Conservation (phyloP, 495 filamentous ascomycete genomes). For the Aspergillus asperescens region DNA sequence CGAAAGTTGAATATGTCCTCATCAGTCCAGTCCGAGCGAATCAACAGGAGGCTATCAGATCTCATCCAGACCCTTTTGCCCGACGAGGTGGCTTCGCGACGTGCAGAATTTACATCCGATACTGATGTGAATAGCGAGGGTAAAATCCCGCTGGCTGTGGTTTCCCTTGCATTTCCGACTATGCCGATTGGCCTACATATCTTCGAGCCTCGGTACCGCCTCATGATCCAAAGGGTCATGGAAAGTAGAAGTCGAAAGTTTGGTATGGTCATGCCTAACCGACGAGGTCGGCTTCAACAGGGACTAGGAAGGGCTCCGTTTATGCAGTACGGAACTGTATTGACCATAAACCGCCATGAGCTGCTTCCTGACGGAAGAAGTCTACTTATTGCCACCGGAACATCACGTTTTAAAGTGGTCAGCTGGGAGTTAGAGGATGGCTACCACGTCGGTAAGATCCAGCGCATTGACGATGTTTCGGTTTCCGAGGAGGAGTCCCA, state of each 20-base stretch:
- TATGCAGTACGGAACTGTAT: constrained; percentile 69
- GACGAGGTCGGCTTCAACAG: constrained; percentile 47
- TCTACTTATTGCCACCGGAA: constrained; percentile 67
- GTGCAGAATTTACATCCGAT: constrained; percentile 49
- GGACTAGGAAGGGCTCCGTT: constrained; percentile 56
- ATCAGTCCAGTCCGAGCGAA: constrained; percentile 46
- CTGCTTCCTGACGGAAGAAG: constrained; percentile 75
- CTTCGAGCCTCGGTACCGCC: constrained; percentile 85
- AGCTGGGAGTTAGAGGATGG: constrained; percentile 63
- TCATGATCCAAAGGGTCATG: constrained; percentile 78
- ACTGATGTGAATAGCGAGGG: constrained; percentile 46
- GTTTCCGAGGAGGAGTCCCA: constrained; percentile 71
- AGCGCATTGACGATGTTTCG: constrained; percentile 74
- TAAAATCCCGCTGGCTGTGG: constrained; percentile 72
- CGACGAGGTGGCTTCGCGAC: constrained; percentile 54
- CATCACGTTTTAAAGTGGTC: constrained; percentile 68
- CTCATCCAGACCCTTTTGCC: constrained; percentile 63
- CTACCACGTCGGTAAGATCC: constrained; percentile 67
- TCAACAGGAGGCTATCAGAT: constrained; percentile 56
- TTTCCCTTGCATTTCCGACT: constrained; percentile 70
- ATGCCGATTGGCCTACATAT: constrained; percentile 84
- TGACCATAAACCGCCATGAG: constrained; percentile 67
- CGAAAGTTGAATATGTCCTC: constrained; percentile 57
- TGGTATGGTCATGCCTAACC: constrained; percentile 77
- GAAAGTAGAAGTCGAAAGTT: constrained; percentile 65